phyloP scores from a whole-genome alignment of 2,329 filamentous ascomycete species.

The Xylariaceae sp. region DNA sequence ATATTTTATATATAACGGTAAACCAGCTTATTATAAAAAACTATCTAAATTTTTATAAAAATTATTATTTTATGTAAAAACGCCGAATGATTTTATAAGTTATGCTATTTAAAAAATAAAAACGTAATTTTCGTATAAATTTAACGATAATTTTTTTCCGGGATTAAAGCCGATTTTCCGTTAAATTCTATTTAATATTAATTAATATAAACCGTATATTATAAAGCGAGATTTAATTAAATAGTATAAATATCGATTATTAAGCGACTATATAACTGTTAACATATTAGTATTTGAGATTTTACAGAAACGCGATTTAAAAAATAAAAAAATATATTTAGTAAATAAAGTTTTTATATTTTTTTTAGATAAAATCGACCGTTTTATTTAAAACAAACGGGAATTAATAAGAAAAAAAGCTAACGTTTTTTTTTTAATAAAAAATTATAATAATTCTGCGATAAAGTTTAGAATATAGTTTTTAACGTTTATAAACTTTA shows the following conservation, averaged over 20 bases:
- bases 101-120: background rate
- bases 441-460: too few species aligned
- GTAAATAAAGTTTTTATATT: too few species aligned
- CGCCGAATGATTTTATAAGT: background rate
- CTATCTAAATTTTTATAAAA: background rate
- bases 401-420: too few species aligned
- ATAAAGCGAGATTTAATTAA: background rate
- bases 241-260: background rate
- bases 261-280: background rate
- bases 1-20: background rate
- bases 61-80: background rate
- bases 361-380: too few species aligned
- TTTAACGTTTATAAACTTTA: too few species aligned
- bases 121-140: background rate
- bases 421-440: too few species aligned
- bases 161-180: background rate
- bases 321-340: too few species aligned
- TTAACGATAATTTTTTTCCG: background rate
- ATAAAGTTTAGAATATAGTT: too few species aligned
- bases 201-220: background rate
- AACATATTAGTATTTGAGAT: background rate
- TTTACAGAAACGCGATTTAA: background rate
- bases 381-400: too few species aligned
- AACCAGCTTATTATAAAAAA: background rate
- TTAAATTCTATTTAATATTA: background rate